Evolutionary conservation across 108 stramenopile genomes (phyloP).

Genomic region (Cyclotella distinguenda): DNA sequence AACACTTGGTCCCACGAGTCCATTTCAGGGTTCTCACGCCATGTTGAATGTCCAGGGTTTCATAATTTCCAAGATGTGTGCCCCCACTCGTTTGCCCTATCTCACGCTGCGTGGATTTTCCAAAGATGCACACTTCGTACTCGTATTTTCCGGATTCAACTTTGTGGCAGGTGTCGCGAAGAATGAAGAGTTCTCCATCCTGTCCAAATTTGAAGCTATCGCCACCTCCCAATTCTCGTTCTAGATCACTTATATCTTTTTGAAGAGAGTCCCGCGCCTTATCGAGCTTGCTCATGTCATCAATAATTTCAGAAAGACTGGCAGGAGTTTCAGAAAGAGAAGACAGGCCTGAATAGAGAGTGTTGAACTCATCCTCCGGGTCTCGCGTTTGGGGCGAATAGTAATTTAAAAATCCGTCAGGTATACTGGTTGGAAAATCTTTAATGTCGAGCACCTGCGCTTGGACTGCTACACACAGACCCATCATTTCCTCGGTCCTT

Average conservation of each 20-base stretch:
- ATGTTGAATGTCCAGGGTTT: conserved; percentile 32
- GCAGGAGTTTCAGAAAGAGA: background rate
- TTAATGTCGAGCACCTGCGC: conserved; percentile 7
- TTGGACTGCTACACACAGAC: conserved; percentile 1
- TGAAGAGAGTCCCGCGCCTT: conserved; percentile 20
- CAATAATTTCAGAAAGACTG: background rate
- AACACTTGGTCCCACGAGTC: conserved; percentile 72
- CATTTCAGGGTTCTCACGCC: conserved; percentile 59
- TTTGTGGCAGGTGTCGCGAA: conserved; percentile 62
- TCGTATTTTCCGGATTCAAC: conserved; percentile 72
- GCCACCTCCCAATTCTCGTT: conserved; percentile 51
- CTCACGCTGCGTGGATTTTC: conserved; percentile 67
- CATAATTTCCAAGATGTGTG: conserved; percentile 63
- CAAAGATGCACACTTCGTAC: conserved; percentile 78
- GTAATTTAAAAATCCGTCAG: conserved; percentile 70
- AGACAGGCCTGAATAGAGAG: background rate
- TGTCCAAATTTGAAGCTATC: conserved; percentile 48
- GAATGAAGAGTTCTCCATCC: conserved; percentile 62
- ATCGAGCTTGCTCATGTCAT: conserved; percentile 10
- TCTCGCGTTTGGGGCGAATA: conserved; percentile 36
- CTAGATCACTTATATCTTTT: conserved; percentile 34
- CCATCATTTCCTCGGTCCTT: conserved; percentile 7
- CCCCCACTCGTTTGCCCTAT: conserved; percentile 36
- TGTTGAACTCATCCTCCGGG: background rate
- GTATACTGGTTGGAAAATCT: conserved; percentile 42